A percentile compares a stretch with the other conserved stretches of the same genome.
These are phyloP conservation scores for Coffea humblotiana DNA, from an alignment of 305 asterid genomes.

Conservation along the genomic window DNA sequence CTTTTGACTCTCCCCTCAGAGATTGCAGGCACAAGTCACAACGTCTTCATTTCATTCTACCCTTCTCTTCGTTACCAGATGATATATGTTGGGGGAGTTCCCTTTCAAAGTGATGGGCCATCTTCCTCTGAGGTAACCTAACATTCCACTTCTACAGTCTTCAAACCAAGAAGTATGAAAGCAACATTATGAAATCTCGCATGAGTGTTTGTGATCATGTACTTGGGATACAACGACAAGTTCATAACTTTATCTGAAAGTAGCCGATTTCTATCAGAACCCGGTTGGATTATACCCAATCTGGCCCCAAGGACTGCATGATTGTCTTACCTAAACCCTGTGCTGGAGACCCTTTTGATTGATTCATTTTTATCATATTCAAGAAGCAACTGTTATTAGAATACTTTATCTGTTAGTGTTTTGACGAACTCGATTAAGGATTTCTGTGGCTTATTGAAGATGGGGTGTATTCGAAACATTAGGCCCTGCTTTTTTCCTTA, in stretches of 20 bases:
- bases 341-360: neutral
- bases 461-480: too few relatives aligned
- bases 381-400: neutral
- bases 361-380: neutral
- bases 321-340: neutral
- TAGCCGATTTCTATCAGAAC: neutral
- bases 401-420: neutral
- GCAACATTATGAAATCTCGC: neutral
- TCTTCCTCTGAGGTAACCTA: slow-evolving; percentile 50
- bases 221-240: neutral
- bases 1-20: too few relatives aligned
- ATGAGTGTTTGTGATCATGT: neutral
- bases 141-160: neutral
- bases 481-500: neutral
- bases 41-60: neutral
- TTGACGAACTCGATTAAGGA: neutral
- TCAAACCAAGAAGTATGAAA: neutral
- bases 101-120: slow-evolving; percentile 39
- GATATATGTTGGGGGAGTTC: slow-evolving; percentile 70
- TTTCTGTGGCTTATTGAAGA: too few relatives aligned
- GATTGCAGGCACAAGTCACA: neutral
- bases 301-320: neutral
- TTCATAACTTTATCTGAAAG: neutral
- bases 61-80: slow-evolving; percentile 18
- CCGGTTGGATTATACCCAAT: neutral